A percentile compares a stretch with the other conserved stretches of the same genome.
Evolutionary conservation across 306 rosid genomes (phyloP).

Genomic region (Vigna trinervia): DNA sequence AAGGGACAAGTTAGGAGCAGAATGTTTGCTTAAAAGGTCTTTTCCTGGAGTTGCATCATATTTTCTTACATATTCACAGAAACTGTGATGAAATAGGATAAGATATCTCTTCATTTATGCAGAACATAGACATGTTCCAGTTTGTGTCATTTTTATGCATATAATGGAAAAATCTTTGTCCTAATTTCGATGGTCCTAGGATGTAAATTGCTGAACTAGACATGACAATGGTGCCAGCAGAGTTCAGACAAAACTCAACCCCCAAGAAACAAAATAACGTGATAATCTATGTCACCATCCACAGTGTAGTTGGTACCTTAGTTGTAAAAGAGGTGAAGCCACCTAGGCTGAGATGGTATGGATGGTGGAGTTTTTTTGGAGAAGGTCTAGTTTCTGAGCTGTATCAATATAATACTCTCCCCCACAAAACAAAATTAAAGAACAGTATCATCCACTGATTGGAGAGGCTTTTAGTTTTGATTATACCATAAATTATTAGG

Average conservation of each 20-base stretch:
- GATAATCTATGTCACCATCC: conserved; percentile 12
- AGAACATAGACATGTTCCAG: not conserved
- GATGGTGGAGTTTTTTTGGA: not conserved
- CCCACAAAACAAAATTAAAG: not conserved
- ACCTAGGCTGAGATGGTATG: not conserved
- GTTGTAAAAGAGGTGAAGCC: not conserved
- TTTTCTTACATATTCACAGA: not conserved
- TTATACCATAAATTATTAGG: not conserved
- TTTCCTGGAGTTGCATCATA: not conserved
- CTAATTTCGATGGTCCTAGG: not conserved
- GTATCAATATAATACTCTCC: not conserved
- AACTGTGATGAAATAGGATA: not conserved
- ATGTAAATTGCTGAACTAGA: not conserved
- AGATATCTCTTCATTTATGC: not conserved
- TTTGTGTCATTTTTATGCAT: not conserved
- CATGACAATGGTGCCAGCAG: not conserved
- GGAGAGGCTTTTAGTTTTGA: not conserved
- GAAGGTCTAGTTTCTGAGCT: conserved; percentile 4
- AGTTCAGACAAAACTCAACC: not conserved
- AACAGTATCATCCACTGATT: not conserved
- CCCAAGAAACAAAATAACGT: conserved; percentile 7
- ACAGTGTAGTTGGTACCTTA: not conserved
- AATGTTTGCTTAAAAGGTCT: not conserved
- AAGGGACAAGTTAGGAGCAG: not conserved
- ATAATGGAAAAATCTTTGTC: not conserved